Evolutionary conservation across 2,329 filamentous ascomycete genomes (phyloP), one percentile per base, ranked within the genome.

Genomic region (Trichoderma koningii): DNA sequence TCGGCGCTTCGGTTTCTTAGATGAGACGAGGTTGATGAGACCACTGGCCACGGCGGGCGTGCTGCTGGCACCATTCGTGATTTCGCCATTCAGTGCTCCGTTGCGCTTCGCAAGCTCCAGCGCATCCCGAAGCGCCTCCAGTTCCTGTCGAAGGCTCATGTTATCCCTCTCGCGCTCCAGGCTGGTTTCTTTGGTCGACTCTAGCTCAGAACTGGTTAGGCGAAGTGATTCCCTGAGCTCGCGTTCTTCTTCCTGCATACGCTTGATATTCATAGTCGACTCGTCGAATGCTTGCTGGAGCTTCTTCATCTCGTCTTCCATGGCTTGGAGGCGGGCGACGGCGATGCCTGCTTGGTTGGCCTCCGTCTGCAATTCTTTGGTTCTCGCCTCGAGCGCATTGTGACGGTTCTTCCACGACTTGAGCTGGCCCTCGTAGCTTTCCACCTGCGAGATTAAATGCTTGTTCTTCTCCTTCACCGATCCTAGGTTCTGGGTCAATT

Each of bases 321-420:
- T 91, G 55, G 90, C 92, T 71, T 91, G 88, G 63, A 99, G 83
- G 70, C 92, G 91, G 69, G 95, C 95, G 61, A 94, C 93, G 2
- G 91, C 92, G 73, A 98, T 97, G 79, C 95, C 95, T 63, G 94
- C 95, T 80, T 98, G 94, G 78, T 99, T 99, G 67, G 95, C 95
- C 78, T 99, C 95, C 41, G 90, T 89, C 78, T 99, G 95, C 63
- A 99, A 84, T 75, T 99, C 95, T 80, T 96, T 97, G 53, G 93
- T 90, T 64, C 93, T 87, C 63, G 88, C 88, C 78, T 99, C 95
- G 69, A 98, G 84, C 23, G 91, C 89, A 73, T 93, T 97, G 79
- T 97, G 92, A 69, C 93, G 87, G 72, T 87, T 93, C 81, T 96
- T 93, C 92, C 93, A 97, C 30, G 92, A 96, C 78, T 96, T 96